These are phyloP conservation scores for Candida glaebosa DNA, from an alignment of 805 yeast species.

Conservation along the genomic window DNA sequence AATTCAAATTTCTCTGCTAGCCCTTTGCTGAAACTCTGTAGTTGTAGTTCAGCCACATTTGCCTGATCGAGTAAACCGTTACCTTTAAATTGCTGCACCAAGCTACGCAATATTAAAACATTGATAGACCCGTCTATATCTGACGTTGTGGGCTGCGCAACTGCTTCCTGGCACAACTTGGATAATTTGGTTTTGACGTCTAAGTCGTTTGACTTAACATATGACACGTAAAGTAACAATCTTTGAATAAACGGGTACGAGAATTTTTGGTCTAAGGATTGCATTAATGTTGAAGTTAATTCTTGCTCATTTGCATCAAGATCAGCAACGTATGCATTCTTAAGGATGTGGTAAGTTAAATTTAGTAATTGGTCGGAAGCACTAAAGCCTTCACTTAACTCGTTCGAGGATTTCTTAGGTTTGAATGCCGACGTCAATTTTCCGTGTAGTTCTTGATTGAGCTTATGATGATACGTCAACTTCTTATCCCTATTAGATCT, in stretches of 20 bases:
- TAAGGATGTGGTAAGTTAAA: conserved; percentile 14
- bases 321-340: background rate
- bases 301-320: conserved; percentile 41
- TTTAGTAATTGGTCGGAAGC: conserved; percentile 11
- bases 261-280: background rate
- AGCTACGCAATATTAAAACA: conserved; percentile 16
- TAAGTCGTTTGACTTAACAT: conserved; percentile 11
- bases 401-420: conserved; percentile 13
- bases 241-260: conserved; percentile 14
- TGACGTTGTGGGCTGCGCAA: conserved; percentile 12
- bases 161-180: conserved; percentile 12
- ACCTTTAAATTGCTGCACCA: conserved; percentile 11
- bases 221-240: conserved; percentile 16
- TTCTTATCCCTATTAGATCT: conserved; percentile 2
- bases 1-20: conserved; percentile 10
- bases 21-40: conserved; percentile 9
- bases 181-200: conserved; percentile 14
- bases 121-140: conserved; percentile 19
- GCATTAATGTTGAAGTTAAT: conserved; percentile 48
- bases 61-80: conserved; percentile 19
- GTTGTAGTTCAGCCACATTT: conserved; percentile 17
- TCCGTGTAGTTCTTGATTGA: conserved; percentile 11
- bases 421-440: conserved; percentile 15
- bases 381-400: conserved; percentile 15
- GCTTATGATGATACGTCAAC: conserved; percentile 8